phyloP scores from a whole-genome alignment of 805 yeast genomes.

The Yarrowia sp. region DNA sequence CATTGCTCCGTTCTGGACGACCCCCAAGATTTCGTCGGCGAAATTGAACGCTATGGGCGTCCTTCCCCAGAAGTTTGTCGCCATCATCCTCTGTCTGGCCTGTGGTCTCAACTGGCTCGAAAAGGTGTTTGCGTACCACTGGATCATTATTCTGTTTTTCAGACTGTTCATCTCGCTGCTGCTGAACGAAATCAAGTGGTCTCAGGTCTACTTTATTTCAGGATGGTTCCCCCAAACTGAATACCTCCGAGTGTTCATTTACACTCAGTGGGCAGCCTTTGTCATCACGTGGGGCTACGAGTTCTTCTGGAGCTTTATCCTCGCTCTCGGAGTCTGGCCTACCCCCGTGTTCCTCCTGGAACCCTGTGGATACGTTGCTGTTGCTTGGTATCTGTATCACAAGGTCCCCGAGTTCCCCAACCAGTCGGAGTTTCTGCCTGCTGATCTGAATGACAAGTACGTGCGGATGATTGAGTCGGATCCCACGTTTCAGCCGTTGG shows the following conservation, averaged over 20 bases:
- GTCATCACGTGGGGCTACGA: conserved; percentile 23
- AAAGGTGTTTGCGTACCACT: conserved; percentile 33
- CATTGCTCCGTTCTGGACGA: conserved; percentile 30
- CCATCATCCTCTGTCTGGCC: conserved; percentile 14
- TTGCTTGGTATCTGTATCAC: conserved; percentile 33
- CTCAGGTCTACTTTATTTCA: conserved; percentile 35
- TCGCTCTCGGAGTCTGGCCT: conserved; percentile 27
- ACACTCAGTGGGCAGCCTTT: conserved; percentile 35
- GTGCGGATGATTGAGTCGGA: conserved; percentile 31
- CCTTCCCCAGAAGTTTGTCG: conserved; percentile 33
- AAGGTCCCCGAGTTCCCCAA: conserved; percentile 36
- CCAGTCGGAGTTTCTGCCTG: conserved; percentile 26
- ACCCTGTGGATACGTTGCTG: conserved; percentile 25
- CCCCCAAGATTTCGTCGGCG: conserved; percentile 22
- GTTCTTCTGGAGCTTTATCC: conserved; percentile 18
- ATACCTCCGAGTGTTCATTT: conserved; percentile 17
- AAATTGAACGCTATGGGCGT: conserved; percentile 29
- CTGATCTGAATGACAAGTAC: conserved; percentile 24
- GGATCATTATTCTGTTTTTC: conserved; percentile 15
- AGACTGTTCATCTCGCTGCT: conserved; percentile 23
- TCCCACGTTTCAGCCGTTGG: conserved; percentile 33
- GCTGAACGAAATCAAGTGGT: conserved; percentile 36
- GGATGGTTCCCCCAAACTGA: conserved; percentile 34
- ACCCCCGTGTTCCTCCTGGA: conserved; percentile 29
- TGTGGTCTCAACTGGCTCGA: conserved; percentile 34